These are phyloP conservation scores for Cucumis cinereus DNA, from an alignment of 306 rosid genomes.

Conservation along the genomic window DNA sequence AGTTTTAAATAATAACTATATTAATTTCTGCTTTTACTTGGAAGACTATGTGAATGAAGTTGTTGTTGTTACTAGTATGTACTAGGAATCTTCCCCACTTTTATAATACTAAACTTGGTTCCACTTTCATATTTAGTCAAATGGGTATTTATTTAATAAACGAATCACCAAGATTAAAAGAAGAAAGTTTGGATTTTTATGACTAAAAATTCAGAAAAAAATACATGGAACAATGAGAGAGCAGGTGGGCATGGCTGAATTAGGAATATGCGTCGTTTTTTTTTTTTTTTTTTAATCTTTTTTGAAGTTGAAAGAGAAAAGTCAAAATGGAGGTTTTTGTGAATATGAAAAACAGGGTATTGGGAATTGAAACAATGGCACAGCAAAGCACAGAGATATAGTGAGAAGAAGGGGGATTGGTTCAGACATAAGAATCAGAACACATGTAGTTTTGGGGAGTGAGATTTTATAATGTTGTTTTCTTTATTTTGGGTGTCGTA, in stretches of 20 bases:
- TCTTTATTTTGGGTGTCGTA: slow-evolving; percentile 17
- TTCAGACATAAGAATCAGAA: neutral
- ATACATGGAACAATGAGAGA: slow-evolving; percentile 28
- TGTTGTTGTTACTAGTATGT: neutral
- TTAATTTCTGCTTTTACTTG: neutral
- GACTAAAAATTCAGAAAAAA: neutral
- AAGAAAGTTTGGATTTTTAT: neutral
- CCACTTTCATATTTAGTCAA: neutral
- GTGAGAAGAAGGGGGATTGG: neutral
- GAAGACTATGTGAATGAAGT: neutral
- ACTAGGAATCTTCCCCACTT: neutral
- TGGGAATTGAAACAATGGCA: slow-evolving; percentile 20
- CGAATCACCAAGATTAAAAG: neutral
- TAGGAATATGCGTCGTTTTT: slow-evolving; percentile 72
- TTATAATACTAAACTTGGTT: neutral
- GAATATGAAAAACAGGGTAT: neutral
- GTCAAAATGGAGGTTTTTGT: slow-evolving; percentile 30
- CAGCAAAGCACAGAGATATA: neutral
- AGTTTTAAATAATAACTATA: neutral
- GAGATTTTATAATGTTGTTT: slow-evolving; percentile 1
- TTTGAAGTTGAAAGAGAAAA: slow-evolving; percentile 25
- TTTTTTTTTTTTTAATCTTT: neutral
- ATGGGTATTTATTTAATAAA: neutral
- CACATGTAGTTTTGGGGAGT: slow-evolving; percentile 19
- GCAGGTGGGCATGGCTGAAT: slow-evolving; percentile 11